Base-by-base conservation (phyloP, 129 eudicot genomes). In the Flaveria trinervia region DNA sequence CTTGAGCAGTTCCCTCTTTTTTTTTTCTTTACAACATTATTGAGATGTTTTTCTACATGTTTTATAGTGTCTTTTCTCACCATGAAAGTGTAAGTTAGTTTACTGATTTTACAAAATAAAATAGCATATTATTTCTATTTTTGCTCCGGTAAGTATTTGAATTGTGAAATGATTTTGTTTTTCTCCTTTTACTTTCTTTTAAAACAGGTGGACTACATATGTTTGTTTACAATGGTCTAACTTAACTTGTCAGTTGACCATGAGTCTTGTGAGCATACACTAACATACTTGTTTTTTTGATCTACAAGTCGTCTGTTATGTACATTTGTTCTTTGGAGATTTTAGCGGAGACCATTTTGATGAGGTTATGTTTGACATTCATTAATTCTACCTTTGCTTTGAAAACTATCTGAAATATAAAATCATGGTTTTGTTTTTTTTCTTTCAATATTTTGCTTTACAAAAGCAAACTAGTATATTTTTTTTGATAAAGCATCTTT, bases 401-500 rank as follows among this genome's bases (percentile, higher is more conserved):
- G 3, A 1, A 2, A 3, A 25, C 9, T 25, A 61, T 61, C 4
- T 61, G 41, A 61, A 25, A 13, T 11, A 20, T 60, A 20, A 16
- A 60, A 14, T 26, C 44, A 62, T 62, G 68, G 30, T 30, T 28
- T 20, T 20, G 0, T 26, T 28, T 13, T 7, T 0, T 0, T 50
- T 17, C 65, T 23, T 59, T 59, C 15, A 20, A 0, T 23, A 8
- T 61, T 26, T 61, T 26, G 39, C 17, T 25, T 61, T 13, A 4
- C 23, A 11, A 25, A 61, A 22, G 43, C 41, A 61, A 61, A 25
- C 67, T 25, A 12, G 0, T 4, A 18, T 33, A 0, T 65, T 65
- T 62, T 22, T 25, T 76, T 15, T 15, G 26, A 62, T 12, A 14
- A 45, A 86, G 92, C 85, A 85, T 77, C 92, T 85, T 90, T 90